Evolutionary conservation across 768 basidiomycete species (phyloP).

Genomic region (Hortiboletus flavorubellus): DNA sequence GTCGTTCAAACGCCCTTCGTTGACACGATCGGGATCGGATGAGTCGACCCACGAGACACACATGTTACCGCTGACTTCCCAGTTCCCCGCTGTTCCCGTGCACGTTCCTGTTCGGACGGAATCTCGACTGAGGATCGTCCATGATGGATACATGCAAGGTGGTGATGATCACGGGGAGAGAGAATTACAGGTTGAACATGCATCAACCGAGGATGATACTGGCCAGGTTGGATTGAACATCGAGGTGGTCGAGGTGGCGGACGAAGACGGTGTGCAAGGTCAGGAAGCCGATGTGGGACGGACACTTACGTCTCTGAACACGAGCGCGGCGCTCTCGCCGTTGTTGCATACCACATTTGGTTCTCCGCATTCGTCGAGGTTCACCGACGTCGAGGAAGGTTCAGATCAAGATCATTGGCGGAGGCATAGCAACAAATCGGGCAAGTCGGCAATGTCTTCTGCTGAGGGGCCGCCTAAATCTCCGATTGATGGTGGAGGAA

Average conservation of each 20-base stretch:
- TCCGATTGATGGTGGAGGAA: slow-evolving; percentile 13
- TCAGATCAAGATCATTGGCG: slow-evolving; percentile 21
- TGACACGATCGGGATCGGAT: slow-evolving; percentile 22
- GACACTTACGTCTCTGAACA: not conserved
- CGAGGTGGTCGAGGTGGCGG: slow-evolving; percentile 11
- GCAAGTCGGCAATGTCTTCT: slow-evolving; percentile 14
- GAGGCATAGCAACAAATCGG: slow-evolving; percentile 15
- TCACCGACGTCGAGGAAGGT: slow-evolving; percentile 29
- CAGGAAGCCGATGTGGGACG: slow-evolving; percentile 9
- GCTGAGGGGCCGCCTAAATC: slow-evolving; percentile 13
- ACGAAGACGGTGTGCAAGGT: slow-evolving; percentile 7
- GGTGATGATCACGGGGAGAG: slow-evolving; percentile 17
- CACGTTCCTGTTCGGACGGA: slow-evolving; percentile 31
- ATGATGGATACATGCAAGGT: slow-evolving; percentile 23
- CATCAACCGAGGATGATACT: slow-evolving; percentile 11
- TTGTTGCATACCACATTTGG: slow-evolving; percentile 42
- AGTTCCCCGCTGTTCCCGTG: slow-evolving; percentile 31
- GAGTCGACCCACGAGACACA: slow-evolving; percentile 21
- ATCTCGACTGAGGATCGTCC: slow-evolving; percentile 29
- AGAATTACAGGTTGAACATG: slow-evolving; percentile 19
- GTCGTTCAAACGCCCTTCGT: slow-evolving; percentile 17
- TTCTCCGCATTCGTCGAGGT: slow-evolving; percentile 35
- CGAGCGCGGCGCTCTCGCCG: slow-evolving; percentile 29
- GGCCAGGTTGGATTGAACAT: slow-evolving; percentile 7
- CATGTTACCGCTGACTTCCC: slow-evolving; percentile 24